Percentiles rank a stretch among this genome's conserved stretches.
phyloP scores from a whole-genome alignment of 108 stramenopile genomes.

The Seminavis robusta region DNA sequence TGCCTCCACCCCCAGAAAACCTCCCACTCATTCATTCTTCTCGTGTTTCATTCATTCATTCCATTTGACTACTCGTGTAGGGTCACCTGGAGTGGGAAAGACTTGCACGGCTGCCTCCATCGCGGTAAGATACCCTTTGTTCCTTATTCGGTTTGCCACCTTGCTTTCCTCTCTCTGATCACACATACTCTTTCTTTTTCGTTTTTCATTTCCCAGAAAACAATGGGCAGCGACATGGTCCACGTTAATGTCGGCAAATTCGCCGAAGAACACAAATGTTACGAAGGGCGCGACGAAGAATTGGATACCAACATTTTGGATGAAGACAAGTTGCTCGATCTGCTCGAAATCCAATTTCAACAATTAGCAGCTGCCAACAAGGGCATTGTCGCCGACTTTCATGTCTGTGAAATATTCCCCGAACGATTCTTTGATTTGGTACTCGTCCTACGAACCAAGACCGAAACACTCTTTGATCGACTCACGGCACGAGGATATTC shows the following conservation, averaged over 20 bases:
- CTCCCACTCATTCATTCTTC: too few relatives aligned
- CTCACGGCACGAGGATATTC: constrained; percentile 80
- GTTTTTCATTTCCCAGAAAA: constrained; percentile 25
- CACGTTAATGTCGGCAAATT: constrained; percentile 83
- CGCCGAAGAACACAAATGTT: constrained; percentile 69
- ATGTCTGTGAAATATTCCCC: constrained; percentile 90
- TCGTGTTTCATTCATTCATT: too few relatives aligned
- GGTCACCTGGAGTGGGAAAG: constrained; percentile 93
- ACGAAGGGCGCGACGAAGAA: constrained; percentile 83
- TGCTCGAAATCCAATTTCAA: constrained; percentile 72
- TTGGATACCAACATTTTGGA: constrained; percentile 88
- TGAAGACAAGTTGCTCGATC: constrained; percentile 89
- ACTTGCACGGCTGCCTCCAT: constrained; percentile 68
- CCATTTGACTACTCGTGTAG: too few relatives aligned
- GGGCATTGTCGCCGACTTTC: constrained; percentile 91
- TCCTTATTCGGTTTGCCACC: neutral
- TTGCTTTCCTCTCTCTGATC: neutral
- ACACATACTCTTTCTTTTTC: neutral
- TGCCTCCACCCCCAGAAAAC: too few relatives aligned
- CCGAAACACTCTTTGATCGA: constrained; percentile 88
- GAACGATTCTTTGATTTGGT: constrained; percentile 97
- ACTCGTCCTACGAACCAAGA: constrained; percentile 78
- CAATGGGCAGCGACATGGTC: constrained; percentile 46
- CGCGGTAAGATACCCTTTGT: constrained; percentile 29
- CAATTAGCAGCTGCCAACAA: constrained; percentile 51